Base-by-base conservation (phyloP, 768 basidiomycete genomes). In the Boletellus ananiceps region DNA sequence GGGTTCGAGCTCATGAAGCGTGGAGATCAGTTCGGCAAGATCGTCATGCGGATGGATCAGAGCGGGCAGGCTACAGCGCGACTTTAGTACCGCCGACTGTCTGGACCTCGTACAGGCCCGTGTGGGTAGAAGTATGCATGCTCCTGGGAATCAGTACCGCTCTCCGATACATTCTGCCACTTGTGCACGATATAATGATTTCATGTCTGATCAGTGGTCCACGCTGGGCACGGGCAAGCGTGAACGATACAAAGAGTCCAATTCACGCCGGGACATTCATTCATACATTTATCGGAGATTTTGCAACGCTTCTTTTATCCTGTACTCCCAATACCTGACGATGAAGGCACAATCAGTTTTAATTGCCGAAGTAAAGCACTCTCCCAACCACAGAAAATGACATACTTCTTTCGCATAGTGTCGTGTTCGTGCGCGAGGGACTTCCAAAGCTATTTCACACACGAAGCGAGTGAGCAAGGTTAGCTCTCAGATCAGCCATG, bases 11-110 rank as follows among this genome's bases (percentile, higher is more conserved):
- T 84, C 40, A 70, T 92, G 60, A 74, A 76, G 51, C 68, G 66
- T 4, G 86, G 84, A 14, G 73, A 75, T 13, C 86, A 88, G 57
- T 89, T 90, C 60, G 88, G 90, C 14, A 91, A 91, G 66, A 78
- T 91, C 25, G 81, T 89, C 32, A 66, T 86, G 46, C 76, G 69
- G 52, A 61, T 87, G 42, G 59, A 58, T 13, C 57, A 48, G 39
- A 54, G 42, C 23, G 44, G 36, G 55, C 53, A 60, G 57, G 59
- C 36, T 54, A 40, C 57, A 46, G 57, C 62, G 23, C 59, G 62
- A 54, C 59, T 65, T 43, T 66, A 56, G 51, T 33, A 40, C 25
- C 40, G 27, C 40, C 38, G 29, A 45, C 27, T 34, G 31, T 21
- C n/a, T 41, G 41, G 31, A 40, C 25, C 44, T 25, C 38, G 19